A percentile compares a stretch with the other conserved stretches of the same genome.
Conservation (phyloP, 2,329 filamentous ascomycete species). For the Aspergillus costaricaensis region DNA sequence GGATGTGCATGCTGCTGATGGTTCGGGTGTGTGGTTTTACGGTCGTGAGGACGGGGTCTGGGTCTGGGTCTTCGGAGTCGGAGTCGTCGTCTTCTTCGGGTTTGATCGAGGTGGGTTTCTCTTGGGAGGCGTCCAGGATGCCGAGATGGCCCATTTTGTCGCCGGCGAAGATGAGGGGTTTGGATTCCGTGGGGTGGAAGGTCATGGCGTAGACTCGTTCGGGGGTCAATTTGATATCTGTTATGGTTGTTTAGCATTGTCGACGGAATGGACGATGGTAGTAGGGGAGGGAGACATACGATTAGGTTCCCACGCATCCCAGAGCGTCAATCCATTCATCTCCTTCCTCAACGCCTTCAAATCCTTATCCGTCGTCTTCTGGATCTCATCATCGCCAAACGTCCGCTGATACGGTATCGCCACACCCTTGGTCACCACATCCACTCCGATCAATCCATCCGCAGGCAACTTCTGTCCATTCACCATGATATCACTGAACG, state of each 20-base stretch:
- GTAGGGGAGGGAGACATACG: constrained; percentile 51
- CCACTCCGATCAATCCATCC: constrained; percentile 63
- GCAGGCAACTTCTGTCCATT: constrained; percentile 73
- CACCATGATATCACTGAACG: constrained; percentile 74
- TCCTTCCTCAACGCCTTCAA: constrained; percentile 71
- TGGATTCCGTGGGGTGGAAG: constrained; percentile 84
- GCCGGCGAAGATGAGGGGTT: constrained; percentile 86
- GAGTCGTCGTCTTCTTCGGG: constrained; percentile 63
- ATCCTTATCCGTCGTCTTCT: constrained; percentile 74
- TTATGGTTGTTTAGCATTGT: constrained; percentile 8
- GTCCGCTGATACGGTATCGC: constrained; percentile 81
- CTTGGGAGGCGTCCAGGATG: constrained; percentile 73
- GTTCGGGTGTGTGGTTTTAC: constrained; percentile 90
- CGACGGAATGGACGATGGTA: too few relatives aligned
- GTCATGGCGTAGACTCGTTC: constrained; percentile 83
- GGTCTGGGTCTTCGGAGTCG: constrained; percentile 64
- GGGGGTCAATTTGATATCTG: constrained; percentile 87
- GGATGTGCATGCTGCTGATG: constrained; percentile 80
- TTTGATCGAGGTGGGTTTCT: constrained; percentile 45
- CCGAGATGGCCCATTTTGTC: constrained; percentile 92
- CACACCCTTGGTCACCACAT: constrained; percentile 62
- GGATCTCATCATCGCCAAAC: constrained; percentile 80
- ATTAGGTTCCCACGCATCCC: constrained; percentile 80
- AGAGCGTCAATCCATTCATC: constrained; percentile 76
- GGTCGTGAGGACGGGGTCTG: constrained; percentile 78